Conservation (phyloP, 306 rosid species). For the Pyrus communis region DNA sequence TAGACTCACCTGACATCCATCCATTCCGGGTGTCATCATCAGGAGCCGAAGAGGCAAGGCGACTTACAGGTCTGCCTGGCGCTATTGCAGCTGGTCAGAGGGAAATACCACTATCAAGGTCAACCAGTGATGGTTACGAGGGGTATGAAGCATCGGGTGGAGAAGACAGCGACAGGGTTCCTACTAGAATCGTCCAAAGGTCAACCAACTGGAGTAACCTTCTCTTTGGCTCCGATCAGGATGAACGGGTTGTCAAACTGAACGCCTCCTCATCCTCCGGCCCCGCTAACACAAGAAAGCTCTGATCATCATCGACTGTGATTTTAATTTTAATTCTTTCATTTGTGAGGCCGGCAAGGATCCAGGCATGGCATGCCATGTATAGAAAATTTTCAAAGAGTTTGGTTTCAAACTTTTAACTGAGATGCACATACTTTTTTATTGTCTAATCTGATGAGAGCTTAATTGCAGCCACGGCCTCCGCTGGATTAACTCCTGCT, state of each 20-base stretch:
- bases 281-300: conserved; percentile 44
- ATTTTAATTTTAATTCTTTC: conserved; percentile 54
- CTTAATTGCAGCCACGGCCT: neutral
- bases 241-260: conserved; percentile 44
- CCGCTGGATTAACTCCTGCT: neutral
- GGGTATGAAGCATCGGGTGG: conserved; percentile 98
- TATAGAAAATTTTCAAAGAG: conserved; percentile 28
- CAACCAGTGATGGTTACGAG: conserved; percentile 95
- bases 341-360: conserved; percentile 44
- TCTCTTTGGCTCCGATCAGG: conserved; percentile 62
- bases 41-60: conserved; percentile 65
- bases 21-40: conserved; percentile 64
- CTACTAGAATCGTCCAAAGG: conserved; percentile 64
- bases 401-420: conserved; percentile 6
- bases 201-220: conserved; percentile 73
- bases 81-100: conserved; percentile 32
- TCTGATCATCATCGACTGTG: conserved; percentile 33
- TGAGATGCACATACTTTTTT: neutral
- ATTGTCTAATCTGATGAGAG: neutral
- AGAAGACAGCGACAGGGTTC: conserved; percentile 91
- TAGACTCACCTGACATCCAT: conserved; percentile 88
- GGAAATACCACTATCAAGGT: conserved; percentile 70
- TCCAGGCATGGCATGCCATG: conserved; percentile 22
- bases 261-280: conserved; percentile 59
- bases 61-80: conserved; percentile 45